Evolutionary conservation across 345 rosid species (phyloP), one percentile per base, ranked within the genome.

Genomic region (Mallotus nudiflorus): DNA sequence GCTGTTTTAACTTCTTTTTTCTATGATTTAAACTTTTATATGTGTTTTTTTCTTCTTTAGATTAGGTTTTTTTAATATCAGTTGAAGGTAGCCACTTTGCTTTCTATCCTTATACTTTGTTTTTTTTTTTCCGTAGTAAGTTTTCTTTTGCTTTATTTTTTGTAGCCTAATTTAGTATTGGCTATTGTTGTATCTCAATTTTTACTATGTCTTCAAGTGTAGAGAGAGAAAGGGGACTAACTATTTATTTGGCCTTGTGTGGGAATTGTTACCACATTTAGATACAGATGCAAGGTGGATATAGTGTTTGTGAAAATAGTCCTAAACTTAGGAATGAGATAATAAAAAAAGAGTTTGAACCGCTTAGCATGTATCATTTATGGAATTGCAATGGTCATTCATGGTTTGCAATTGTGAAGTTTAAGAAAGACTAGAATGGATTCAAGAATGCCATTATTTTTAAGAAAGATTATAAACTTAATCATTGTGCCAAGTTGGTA

Each of bases 331-430:
- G 75, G 71, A 84, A 85, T 18, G 91, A 85, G 31, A 67, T 89
- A 0, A 68, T 33, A 39, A n/a, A 0, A 6, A 77, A 82, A 55
- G 97, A 96, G 35, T 88, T 86, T 64, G 78, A 88, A 72, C 92
- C 86, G 14, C 52, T 77, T 39, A 85, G 77, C 76, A 90, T 91
- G 65, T 70, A 72, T 51, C 84, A 90, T n/a, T 67, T 89, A 14
- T 88, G 96, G 91, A 77, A 70, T 59, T 62, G 15, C 15, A 5
- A 6, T 4, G 93, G 91, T 9, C 88, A 84, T 78, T 84, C 89
- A 0, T 92, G 93, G 42, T 87, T 82, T 51, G 87, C 90, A 37
- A 67, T 83, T 73, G 92, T 88, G 2, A 88, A 91, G 18, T 91
- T 91, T 61, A 74, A 40, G 46, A 81, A 74, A 57, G 89, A 83